These are phyloP conservation scores for Arthrobotrys sinensis DNA, from an alignment of 2,329 filamentous ascomycete genomes.

Conservation along the genomic window DNA sequence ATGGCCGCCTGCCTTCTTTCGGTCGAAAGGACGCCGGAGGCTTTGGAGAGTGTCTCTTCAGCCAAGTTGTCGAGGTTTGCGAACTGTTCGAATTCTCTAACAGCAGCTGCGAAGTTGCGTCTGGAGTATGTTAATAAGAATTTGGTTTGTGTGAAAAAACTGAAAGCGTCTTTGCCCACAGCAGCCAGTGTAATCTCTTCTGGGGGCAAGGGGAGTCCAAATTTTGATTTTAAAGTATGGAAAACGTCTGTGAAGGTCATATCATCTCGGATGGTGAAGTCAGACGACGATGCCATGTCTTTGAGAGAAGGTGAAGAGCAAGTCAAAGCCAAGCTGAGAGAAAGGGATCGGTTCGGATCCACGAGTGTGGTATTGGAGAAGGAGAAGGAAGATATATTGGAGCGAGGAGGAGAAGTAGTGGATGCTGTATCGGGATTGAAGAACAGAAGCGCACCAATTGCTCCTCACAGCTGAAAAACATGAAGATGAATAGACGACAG, in stretches of 20 bases:
- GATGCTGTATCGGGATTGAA: neutral
- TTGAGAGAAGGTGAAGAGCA: neutral
- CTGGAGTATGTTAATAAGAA: conserved; percentile 37
- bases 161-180: conserved; percentile 5
- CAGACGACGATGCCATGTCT: conserved; percentile 32
- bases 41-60: conserved; percentile 38
- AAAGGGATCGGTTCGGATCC: too few relatives aligned
- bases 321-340: neutral
- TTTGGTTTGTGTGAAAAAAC: conserved; percentile 36
- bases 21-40: conserved; percentile 22
- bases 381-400: neutral
- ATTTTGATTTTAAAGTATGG: conserved; percentile 30
- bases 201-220: conserved; percentile 45
- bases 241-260: conserved; percentile 41
- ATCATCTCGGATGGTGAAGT: conserved; percentile 26
- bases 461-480: conserved; percentile 3
- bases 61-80: conserved; percentile 34
- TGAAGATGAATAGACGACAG: neutral
- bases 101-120: conserved; percentile 32
- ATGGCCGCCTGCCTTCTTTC: conserved; percentile 31
- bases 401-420: neutral
- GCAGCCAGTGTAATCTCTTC: conserved; percentile 20
- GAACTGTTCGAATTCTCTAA: conserved; percentile 40
- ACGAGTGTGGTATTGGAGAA: too few relatives aligned
- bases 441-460: conserved; percentile 13